Conservation (phyloP, 1,284 basidiomycete genomes). For the Ceratobasidium sp. region DNA sequence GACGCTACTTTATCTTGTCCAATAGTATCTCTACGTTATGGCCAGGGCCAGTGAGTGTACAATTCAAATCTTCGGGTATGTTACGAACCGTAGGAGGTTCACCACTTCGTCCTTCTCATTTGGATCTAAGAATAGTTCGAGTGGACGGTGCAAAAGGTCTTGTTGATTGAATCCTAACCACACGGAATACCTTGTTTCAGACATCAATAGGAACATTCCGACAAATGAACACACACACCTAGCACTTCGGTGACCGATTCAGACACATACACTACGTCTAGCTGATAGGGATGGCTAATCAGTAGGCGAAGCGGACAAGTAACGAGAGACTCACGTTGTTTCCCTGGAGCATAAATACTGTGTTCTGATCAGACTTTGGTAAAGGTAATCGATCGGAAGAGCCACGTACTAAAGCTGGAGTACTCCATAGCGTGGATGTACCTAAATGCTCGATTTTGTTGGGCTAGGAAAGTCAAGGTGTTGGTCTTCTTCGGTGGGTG, state of each 20-base stretch:
- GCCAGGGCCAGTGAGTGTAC: neutral
- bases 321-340: conserved; percentile 29
- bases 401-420: conserved; percentile 76
- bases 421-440: conserved; percentile 50
- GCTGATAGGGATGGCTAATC: conserved; percentile 61
- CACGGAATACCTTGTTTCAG: conserved; percentile 24
- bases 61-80: neutral
- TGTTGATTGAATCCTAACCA: conserved; percentile 73
- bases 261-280: conserved; percentile 75
- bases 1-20: conserved; percentile 80
- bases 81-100: conserved; percentile 11
- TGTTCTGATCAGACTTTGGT: conserved; percentile 81
- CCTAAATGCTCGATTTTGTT: conserved; percentile 50
- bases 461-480: neutral
- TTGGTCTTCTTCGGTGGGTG: conserved; percentile 23
- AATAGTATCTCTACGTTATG: conserved; percentile 71
- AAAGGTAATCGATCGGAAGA: conserved; percentile 46
- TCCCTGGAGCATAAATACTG: conserved; percentile 54
- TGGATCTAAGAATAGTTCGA: conserved; percentile 76
- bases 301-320: neutral
- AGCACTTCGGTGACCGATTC: conserved; percentile 78
- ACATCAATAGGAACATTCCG: neutral
- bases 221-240: conserved; percentile 60
- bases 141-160: conserved; percentile 74
- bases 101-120: conserved; percentile 70